Percentiles rank a stretch among this genome's conserved stretches.
Evolutionary conservation across 73 alveolate genomes (phyloP).

Genomic region (Effrenium voratum): DNA sequence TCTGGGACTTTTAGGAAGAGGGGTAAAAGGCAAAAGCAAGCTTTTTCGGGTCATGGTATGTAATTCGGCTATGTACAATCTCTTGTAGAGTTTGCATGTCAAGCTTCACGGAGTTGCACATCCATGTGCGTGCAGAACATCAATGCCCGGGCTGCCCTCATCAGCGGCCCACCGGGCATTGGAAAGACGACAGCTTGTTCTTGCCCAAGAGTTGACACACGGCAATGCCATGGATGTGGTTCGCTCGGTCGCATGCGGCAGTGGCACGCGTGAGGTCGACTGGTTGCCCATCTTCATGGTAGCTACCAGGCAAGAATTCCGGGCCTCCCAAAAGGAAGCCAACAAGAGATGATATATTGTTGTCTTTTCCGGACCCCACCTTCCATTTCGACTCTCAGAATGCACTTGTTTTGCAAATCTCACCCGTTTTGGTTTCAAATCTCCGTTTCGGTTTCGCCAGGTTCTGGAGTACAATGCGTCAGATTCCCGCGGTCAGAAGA

Average conservation of each 20-base stretch:
- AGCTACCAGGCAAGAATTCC: constrained; percentile 21
- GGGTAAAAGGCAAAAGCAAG: not conserved
- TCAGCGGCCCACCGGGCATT: constrained; percentile 99
- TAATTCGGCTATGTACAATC: not conserved
- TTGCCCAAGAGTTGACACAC: constrained; percentile 31
- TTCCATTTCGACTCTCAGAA: not conserved
- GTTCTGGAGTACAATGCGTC: constrained; percentile 99
- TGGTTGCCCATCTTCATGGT: constrained; percentile 64
- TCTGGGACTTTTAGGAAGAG: too few species aligned
- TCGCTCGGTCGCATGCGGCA: too few species aligned
- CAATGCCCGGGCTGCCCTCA: constrained; percentile 99
- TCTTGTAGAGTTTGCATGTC: not conserved
- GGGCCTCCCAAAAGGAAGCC: not conserved
- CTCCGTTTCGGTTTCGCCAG: constrained; percentile 95
- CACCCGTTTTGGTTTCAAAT: not conserved
- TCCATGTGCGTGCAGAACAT: constrained; percentile 95
- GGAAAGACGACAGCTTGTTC: constrained; percentile 99
- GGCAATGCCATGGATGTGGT: too few species aligned
- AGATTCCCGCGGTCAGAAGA: constrained; percentile 98
- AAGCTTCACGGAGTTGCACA: constrained; percentile 67
- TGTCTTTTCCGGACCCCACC: not conserved
- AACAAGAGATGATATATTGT: too few species aligned
- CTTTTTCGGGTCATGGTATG: not conserved
- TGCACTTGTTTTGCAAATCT: not conserved
- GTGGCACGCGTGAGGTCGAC: constrained; percentile 35